A percentile compares a stretch with the other conserved stretches of the same genome.
phyloP scores from a whole-genome alignment of 352 stramenopile genomes.

The Saprolegnia parasitica region DNA sequence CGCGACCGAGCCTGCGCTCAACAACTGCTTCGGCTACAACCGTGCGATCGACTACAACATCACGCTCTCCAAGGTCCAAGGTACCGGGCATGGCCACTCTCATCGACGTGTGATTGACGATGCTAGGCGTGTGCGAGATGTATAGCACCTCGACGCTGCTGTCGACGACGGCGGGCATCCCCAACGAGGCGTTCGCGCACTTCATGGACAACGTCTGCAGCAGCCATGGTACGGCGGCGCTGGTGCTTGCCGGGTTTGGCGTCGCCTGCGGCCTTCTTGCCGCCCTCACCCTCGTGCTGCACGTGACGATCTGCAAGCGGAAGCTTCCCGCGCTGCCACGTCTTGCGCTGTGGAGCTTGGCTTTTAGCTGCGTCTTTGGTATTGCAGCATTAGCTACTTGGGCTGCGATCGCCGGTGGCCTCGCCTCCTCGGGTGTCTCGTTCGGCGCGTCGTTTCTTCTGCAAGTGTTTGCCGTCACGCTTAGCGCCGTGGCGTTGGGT shows the following conservation, averaged over 20 bases:
- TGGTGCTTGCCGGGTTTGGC: neutral
- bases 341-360: neutral
- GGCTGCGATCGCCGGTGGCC: neutral
- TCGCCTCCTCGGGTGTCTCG: neutral
- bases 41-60: slow-evolving; percentile 4
- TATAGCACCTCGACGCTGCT: neutral
- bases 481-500: neutral
- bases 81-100: neutral
- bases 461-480: neutral
- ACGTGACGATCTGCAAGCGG: neutral
- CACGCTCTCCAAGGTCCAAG: neutral
- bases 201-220: slow-evolving; percentile 4
- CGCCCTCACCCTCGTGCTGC: neutral
- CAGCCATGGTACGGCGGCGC: neutral
- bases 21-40: slow-evolving; percentile 3
- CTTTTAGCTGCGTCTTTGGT: neutral
- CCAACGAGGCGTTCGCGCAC: neutral
- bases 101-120: neutral
- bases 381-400: neutral
- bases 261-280: neutral
- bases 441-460: slow-evolving; percentile 10
- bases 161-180: neutral
- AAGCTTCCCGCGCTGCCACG: neutral
- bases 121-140: slow-evolving; percentile 9
- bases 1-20: neutral